Percentiles rank a stretch among this genome's conserved stretches.
Conservation (phyloP, 2,329 filamentous ascomycete genomes). For the Neospermospora avenae region DNA sequence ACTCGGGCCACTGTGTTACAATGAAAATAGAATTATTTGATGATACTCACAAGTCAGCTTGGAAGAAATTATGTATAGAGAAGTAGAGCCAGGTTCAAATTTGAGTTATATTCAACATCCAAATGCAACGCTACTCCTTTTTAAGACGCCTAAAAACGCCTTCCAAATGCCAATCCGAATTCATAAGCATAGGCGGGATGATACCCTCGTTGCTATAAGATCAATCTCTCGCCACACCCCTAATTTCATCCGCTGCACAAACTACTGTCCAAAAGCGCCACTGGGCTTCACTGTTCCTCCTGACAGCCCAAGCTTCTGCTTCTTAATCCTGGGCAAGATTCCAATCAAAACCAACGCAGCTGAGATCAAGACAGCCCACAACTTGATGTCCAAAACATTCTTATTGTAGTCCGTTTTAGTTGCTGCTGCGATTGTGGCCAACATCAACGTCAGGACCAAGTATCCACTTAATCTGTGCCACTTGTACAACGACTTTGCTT, state of each 20-base stretch:
- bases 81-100: background rate
- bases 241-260: background rate
- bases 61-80: background rate
- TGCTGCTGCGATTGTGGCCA: slow-evolving; percentile 72
- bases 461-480: slow-evolving; percentile 84
- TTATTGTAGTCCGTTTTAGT: slow-evolving; percentile 73
- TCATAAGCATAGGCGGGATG: background rate
- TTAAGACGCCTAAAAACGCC: background rate
- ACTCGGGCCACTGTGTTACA: too few relatives aligned
- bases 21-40: background rate
- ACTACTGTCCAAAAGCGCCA: slow-evolving; percentile 20
- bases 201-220: background rate
- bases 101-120: background rate
- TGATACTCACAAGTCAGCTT: background rate
- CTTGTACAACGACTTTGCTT: slow-evolving; percentile 83
- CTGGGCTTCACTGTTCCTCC: slow-evolving; percentile 18
- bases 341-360: slow-evolving; percentile 66
- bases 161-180: background rate
- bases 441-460: slow-evolving; percentile 62
- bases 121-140: background rate
- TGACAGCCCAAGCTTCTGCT: slow-evolving; percentile 70
- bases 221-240: background rate
- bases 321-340: slow-evolving; percentile 73
- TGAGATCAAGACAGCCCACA: slow-evolving; percentile 72
- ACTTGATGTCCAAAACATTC: slow-evolving; percentile 64